Base-by-base conservation (phyloP, 192 early-diverging fungal species). In the Mortierella claussenii region DNA sequence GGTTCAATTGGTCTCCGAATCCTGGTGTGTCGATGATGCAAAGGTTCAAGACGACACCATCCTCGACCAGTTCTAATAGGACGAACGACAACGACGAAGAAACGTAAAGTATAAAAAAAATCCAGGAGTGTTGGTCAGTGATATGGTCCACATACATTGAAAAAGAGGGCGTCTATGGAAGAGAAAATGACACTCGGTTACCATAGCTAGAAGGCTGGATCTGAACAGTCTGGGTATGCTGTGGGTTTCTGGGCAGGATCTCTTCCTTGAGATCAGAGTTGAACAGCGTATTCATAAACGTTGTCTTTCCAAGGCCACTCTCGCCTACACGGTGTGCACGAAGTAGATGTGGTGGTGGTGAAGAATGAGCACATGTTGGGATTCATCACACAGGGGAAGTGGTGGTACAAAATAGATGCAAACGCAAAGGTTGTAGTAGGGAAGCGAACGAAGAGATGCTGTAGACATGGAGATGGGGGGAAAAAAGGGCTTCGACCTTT, bases 201-300 rank as follows among this genome's bases (percentile, higher is more conserved):
- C 91, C 93, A 80, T 89, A 95, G 56, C 91, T 88, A 15, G 94
- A 85, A 23, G 91, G 93, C 49, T 83, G 78, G 64, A 98, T 96
- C 80, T 95, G 89, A 17, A 94, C 94, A 10, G 97, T 97, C 84
- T 97, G 91, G 67, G 92, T 89, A 9, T 83, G 47, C 46, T 86
- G 73, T 0, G 83, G 69, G 47, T 81, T 82, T 46, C 81, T 81
- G 37, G 81, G 80, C 27, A 82, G 79, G 44, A 88, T 87, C 61
- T 92, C 91, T 61, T 97, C 95, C 51, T 92, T 86, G 50, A 98
- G 83, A 61, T 97, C 92, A 21, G 96, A 93, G 55, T 96, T 92
- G 84, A 99, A 96, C 51, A 99, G 87, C 9, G 97, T 99, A 87
- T 99, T 98, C 89, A 99, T 92, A 75, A 96, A 99, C 17, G 97